Evolutionary conservation across 495 filamentous ascomycete genomes (phyloP).

Genomic region (Rhypophila decipiens): DNA sequence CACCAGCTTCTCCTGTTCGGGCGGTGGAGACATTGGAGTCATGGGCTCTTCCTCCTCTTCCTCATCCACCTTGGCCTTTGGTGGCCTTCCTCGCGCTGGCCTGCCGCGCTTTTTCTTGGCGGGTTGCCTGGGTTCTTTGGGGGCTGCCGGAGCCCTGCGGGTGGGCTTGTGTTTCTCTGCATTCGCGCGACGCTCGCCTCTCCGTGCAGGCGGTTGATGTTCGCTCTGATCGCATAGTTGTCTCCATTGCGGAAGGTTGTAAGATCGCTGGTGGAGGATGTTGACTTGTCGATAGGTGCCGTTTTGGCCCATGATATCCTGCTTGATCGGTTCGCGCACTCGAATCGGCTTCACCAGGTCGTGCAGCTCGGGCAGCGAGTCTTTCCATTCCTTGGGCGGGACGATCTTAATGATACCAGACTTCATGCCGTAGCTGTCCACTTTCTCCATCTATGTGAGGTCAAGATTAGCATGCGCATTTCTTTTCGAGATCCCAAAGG

Average conservation of each 20-base stretch:
- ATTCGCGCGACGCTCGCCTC: slow-evolving; percentile 80
- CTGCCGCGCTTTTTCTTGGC: slow-evolving; percentile 27
- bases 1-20: slow-evolving; percentile 33
- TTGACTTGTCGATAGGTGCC: slow-evolving; percentile 95
- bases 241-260: slow-evolving; percentile 95
- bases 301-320: slow-evolving; percentile 91
- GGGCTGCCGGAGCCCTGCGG: slow-evolving; percentile 17
- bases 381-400: slow-evolving; percentile 89
- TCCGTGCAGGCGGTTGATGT: slow-evolving; percentile 89
- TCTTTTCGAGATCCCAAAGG: too few relatives aligned
- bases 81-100: slow-evolving; percentile 16
- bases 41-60: slow-evolving; percentile 43
- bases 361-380: slow-evolving; percentile 67
- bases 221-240: slow-evolving; percentile 84
- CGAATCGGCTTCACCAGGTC: slow-evolving; percentile 84
- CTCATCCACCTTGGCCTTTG: slow-evolving; percentile 24
- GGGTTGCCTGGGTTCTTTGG: slow-evolving; percentile 17
- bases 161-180: slow-evolving; percentile 52
- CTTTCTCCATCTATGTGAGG: slow-evolving; percentile 56
- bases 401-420: slow-evolving; percentile 94
- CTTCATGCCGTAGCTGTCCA: slow-evolving; percentile 94
- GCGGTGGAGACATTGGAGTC: slow-evolving; percentile 47
- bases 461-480: slow-evolving; percentile 9
- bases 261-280: slow-evolving; percentile 88
- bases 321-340: slow-evolving; percentile 94